Conservation (phyloP, 352 stramenopile genomes). For the Phytophthora fragariae region DNA sequence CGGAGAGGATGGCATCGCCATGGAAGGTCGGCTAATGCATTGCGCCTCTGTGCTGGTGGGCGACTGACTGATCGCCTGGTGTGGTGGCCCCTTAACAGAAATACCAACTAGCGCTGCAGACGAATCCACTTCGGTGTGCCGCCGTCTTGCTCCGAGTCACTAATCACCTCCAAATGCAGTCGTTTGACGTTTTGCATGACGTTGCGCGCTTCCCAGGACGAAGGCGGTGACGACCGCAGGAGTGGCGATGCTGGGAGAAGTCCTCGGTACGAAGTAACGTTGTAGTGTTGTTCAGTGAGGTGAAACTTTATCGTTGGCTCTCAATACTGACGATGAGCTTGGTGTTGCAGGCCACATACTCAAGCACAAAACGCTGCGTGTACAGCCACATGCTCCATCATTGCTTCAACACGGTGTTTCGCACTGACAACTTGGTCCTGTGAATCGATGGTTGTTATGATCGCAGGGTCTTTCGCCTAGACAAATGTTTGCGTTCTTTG, state of each 20-base stretch:
- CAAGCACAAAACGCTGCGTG: constrained; percentile 73
- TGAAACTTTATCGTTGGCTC: background rate
- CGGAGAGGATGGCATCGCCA: constrained; percentile 33
- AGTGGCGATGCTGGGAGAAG: constrained; percentile 71
- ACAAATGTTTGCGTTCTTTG: constrained; percentile 77
- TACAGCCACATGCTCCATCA: constrained; percentile 23
- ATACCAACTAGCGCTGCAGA: constrained; percentile 67
- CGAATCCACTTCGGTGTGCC: constrained; percentile 56
- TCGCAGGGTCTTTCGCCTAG: constrained; percentile 62
- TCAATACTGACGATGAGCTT: constrained; percentile 1
- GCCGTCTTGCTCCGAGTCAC: too few species aligned
- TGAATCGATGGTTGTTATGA: constrained; percentile 6
- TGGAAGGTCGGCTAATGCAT: constrained; percentile 40
- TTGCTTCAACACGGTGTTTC: background rate
- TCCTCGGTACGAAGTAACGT: constrained; percentile 50
- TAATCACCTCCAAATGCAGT: background rate
- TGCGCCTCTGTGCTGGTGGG: background rate
- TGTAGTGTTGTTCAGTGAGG: background rate
- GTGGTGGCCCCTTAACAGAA: constrained; percentile 36
- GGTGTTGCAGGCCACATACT: constrained; percentile 60
- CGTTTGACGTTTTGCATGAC: background rate
- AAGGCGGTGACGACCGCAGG: constrained; percentile 71
- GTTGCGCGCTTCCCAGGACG: constrained; percentile 45
- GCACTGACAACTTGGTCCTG: background rate
- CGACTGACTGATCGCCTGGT: background rate